Evolutionary conservation across 345 rosid species (phyloP), one percentile per base, ranked within the genome.

Genomic region (Citrus trifoliata): DNA sequence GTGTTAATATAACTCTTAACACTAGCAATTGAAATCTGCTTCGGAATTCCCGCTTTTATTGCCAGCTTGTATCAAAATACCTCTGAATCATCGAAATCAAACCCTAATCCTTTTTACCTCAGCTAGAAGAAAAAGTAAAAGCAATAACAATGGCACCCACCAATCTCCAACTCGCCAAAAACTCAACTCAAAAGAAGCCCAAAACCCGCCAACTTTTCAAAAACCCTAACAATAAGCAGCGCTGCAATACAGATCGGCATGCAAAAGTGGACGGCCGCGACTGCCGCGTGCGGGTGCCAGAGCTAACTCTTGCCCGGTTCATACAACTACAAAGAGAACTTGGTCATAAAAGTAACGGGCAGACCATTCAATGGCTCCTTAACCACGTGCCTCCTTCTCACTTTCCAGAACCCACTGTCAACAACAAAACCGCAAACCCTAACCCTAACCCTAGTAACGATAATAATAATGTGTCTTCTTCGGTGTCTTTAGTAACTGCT

Each of bases 351-450:
- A 69, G 63, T 35, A 62, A 71, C 4, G 82, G 88, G 14, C 75
- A 83, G 75, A 81, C 88, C 75, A 55, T 86, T 25, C 78, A 79
- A 59, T 86, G 86, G 88, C 86, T 86, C 66, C 85, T 86, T 62
- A 14, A 28, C 55, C 78, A 69, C 12, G 79, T 74, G 38, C 79
- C 78, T 59, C 9, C 78, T 67, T 27, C 78, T 4, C 61, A 69
- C 67, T 38, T 76, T 37, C 74, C 74, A 8, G 16, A 69, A 24
- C 6, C 77, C 30, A 18, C 53, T 21, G 10, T 51, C 6, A 46
- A 0, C 18, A 46, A 13, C 51, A 46, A 13, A 1, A 46, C 16
- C 51, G 0, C 16, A 3, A 75, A 19, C 21, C 22, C 71, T 65
- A 42, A 21, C 58, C 58, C 71, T 65, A 42, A 46, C 10, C 22